Evolutionary conservation across 164 flowering plant species (phyloP), one percentile per base, ranked within the genome.

Genomic region (Stephania cephalantha): DNA sequence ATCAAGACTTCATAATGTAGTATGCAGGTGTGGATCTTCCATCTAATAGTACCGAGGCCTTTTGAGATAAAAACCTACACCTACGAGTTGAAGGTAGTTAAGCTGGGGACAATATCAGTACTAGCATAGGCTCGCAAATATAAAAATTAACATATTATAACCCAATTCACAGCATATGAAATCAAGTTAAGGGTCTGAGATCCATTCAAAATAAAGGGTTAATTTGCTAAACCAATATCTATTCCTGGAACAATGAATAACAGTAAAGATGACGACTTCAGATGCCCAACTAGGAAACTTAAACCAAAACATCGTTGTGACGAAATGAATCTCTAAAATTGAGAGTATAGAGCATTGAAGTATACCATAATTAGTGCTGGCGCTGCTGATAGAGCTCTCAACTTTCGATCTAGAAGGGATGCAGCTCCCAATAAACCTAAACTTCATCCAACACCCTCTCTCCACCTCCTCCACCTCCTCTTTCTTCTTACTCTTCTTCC

Each of bases 361-460:
- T 20, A 48, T 89, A 91, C 97, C 95, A 80, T 73, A 84, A 74
- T 82, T 78, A 70, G 88, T 82, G 42, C 82, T 79, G 50, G 85
- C 77, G 72, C 88, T 87, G 80, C 89, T 90, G 48, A 85, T 72
- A 71, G 91, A 88, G 84, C 63, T 88, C 75, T 92, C 95, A 53
- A 92, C 97, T 85, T 89, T 90, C 81, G 97, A 90, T 85, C 87
- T 86, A 53, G 91, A 85, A 81, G 88, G 75, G 68, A 88, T 80
- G 85, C 90, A 87, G 72, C 81, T 79, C 22, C 87, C 83, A 11
- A 88, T 79, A 55, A 86, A 83, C 79, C 85, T 84, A 69, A 86
- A 81, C 75, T 77, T 85, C 74, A 79, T 69, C 88, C 94, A 90
- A 82, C 91, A 90, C 13, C 94, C 89, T 80, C 76, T 78, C 46